A percentile compares a stretch with the other conserved stretches of the same genome.
phyloP scores from a whole-genome alignment of 2,329 filamentous ascomycete species.

The Trichoderma pleuroti region DNA sequence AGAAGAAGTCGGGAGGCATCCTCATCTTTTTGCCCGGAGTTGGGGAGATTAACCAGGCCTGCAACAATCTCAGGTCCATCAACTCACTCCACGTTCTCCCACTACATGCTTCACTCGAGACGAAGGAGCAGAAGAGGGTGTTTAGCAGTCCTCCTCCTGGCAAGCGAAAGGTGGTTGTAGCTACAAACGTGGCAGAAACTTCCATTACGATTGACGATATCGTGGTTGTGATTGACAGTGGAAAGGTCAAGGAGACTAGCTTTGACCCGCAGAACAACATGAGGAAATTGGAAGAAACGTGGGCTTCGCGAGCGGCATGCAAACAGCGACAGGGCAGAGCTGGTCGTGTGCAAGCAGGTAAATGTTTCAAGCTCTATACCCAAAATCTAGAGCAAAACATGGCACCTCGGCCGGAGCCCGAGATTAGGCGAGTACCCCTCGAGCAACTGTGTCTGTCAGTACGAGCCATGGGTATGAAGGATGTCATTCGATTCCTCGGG shows the following conservation, averaged over 20 bases:
- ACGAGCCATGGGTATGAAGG: slow-evolving; percentile 85
- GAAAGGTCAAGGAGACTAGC: slow-evolving; percentile 93
- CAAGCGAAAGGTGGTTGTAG: slow-evolving; percentile 86
- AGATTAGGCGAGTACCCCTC: slow-evolving; percentile 87
- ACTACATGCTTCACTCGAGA: slow-evolving; percentile 86
- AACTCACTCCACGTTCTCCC: slow-evolving; percentile 71
- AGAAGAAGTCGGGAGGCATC: slow-evolving; percentile 72
- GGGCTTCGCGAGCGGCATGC: slow-evolving; percentile 89
- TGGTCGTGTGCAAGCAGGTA: slow-evolving; percentile 84
- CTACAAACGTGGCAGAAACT: slow-evolving; percentile 96
- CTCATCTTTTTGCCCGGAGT: slow-evolving; percentile 94
- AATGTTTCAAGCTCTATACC: slow-evolving; percentile 95
- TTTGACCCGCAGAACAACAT: slow-evolving; percentile 92
- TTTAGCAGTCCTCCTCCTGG: slow-evolving; percentile 73
- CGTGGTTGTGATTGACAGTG: slow-evolving; percentile 91
- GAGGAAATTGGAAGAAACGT: slow-evolving; percentile 89
- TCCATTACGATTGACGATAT: slow-evolving; percentile 99
- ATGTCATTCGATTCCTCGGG: slow-evolving; percentile 76
- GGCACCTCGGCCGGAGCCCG: slow-evolving; percentile 83
- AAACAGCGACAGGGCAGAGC: slow-evolving; percentile 92
- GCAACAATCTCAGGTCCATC: slow-evolving; percentile 63
- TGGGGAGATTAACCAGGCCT: slow-evolving; percentile 81
- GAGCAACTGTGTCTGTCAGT: slow-evolving; percentile 95
- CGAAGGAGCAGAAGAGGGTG: slow-evolving; percentile 81
- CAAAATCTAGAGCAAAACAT: slow-evolving; percentile 80